These are phyloP conservation scores for Gynandropsis gynandra DNA, from an alignment of 345 rosid genomes.

Conservation along the genomic window DNA sequence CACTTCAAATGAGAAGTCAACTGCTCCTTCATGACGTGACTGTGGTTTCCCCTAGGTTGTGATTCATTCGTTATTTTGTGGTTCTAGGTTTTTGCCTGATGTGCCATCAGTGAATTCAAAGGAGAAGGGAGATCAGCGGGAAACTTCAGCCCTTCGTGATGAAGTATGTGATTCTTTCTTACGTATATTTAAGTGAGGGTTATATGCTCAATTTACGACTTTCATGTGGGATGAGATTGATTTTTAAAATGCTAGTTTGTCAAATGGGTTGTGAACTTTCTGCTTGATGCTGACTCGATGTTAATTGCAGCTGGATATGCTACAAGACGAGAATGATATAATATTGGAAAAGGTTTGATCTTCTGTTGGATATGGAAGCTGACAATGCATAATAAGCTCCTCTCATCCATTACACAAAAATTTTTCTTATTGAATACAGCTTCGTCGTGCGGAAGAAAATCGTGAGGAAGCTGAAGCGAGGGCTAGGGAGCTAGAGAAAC, in stretches of 20 bases:
- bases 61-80: slow-evolving; percentile 3
- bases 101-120: slow-evolving; percentile 36
- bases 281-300: slow-evolving; percentile 27
- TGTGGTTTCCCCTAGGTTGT: neutral
- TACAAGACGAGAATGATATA: slow-evolving; percentile 80
- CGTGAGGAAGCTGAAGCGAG: slow-evolving; percentile 90
- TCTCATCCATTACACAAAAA: slow-evolving; percentile 20
- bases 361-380: slow-evolving; percentile 1
- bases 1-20: slow-evolving; percentile 1
- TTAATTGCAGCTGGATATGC: slow-evolving; percentile 75
- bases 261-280: slow-evolving; percentile 2
- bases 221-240: neutral
- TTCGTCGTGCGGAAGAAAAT: slow-evolving; percentile 60
- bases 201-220: neutral
- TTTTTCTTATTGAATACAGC: slow-evolving; percentile 41
- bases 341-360: slow-evolving; percentile 50
- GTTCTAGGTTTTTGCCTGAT: slow-evolving; percentile 56
- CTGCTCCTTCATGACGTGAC: neutral
- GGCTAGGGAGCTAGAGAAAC: slow-evolving; percentile 94
- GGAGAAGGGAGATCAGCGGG: slow-evolving; percentile 59
- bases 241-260: neutral
- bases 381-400: slow-evolving; percentile 1
- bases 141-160: slow-evolving; percentile 92
- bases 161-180: slow-evolving; percentile 48
- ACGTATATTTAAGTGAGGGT: neutral